These are phyloP conservation scores for Scheffersomyces ergatensis DNA, from an alignment of 805 yeast genomes.

Conservation along the genomic window DNA sequence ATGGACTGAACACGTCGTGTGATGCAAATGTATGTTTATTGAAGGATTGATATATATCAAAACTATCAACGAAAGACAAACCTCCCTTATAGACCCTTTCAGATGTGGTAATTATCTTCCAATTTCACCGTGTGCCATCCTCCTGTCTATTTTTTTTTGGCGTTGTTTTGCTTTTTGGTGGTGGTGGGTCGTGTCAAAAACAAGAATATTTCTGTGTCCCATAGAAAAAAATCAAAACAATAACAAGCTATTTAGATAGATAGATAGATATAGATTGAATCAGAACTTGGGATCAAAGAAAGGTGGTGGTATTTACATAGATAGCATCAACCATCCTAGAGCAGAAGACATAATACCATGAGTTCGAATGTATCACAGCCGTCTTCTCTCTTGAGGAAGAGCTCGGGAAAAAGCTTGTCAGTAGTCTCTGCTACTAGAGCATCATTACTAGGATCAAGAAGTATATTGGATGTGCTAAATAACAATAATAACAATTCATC, in stretches of 20 bases:
- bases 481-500: constrained; percentile 1
- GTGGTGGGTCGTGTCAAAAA: not conserved
- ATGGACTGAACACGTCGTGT: too few species aligned
- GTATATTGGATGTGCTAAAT: constrained; percentile 11
- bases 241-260: too few species aligned
- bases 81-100: too few species aligned
- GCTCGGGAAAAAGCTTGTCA: constrained; percentile 16
- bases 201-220: not conserved
- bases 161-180: not conserved
- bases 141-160: not conserved
- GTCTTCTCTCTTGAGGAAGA: constrained; percentile 12
- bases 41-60: too few species aligned
- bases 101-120: too few species aligned
- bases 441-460: constrained; percentile 16
- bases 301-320: too few species aligned
- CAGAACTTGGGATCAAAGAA: too few species aligned
- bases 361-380: constrained; percentile 8
- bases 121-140: too few species aligned
- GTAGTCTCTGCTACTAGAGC: constrained; percentile 20
- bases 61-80: too few species aligned
- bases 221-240: not conserved
- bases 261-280: too few species aligned
- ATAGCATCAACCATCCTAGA: not conserved
- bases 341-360: too few species aligned
- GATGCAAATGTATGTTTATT: too few species aligned